Evolutionary conservation across 2,329 filamentous ascomycete genomes (phyloP).

Genomic region (Colletotrichum siamense): DNA sequence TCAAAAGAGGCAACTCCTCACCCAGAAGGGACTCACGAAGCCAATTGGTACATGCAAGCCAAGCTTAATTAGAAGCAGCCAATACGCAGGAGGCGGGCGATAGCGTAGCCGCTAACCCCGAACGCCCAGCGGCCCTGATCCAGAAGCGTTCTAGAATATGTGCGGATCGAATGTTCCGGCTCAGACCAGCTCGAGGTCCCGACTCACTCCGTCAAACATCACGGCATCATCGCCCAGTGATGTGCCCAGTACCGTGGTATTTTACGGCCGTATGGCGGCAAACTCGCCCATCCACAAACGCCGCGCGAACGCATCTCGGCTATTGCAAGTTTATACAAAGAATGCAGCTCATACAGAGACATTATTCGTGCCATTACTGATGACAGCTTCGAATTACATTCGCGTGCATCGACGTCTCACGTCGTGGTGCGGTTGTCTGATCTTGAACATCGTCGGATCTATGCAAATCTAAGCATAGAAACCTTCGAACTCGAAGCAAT

Average conservation of each 20-base stretch:
- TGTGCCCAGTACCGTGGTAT: background rate
- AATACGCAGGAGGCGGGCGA: background rate
- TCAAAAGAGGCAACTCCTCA: background rate
- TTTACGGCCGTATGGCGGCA: background rate
- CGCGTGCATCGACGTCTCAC: background rate
- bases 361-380: background rate
- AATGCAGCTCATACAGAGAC: background rate
- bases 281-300: background rate
- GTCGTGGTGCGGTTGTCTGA: background rate
- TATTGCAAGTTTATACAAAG: background rate
- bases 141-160: constrained; percentile 4
- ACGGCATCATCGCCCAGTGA: background rate
- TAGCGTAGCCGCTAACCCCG: background rate
- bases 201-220: background rate
- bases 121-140: background rate
- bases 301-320: background rate
- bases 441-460: background rate
- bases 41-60: background rate
- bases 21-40: background rate
- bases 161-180: background rate
- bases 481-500: background rate
- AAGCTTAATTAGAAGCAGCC: background rate
- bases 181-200: background rate
- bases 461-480: background rate
- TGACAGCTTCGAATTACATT: background rate